Evolutionary conservation across 805 yeast genomes (phyloP).

Genomic region (Candida golubevii): DNA sequence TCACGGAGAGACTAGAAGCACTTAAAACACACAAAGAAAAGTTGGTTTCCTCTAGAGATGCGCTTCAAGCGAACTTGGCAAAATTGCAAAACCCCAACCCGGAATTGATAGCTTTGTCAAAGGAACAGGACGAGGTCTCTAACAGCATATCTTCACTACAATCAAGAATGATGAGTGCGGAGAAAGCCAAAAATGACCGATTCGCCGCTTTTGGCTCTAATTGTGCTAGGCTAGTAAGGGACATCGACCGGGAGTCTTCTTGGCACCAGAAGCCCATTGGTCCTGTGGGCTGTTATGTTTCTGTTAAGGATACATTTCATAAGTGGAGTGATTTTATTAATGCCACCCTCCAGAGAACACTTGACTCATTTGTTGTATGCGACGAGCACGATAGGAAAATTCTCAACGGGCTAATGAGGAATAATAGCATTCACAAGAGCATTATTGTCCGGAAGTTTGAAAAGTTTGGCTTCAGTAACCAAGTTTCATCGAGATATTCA

Average conservation of each 20-base stretch:
- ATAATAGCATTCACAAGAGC: slow-evolving; percentile 29
- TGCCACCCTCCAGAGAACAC: slow-evolving; percentile 41
- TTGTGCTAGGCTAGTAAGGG: slow-evolving; percentile 39
- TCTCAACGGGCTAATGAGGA: slow-evolving; percentile 30
- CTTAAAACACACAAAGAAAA: slow-evolving; percentile 10
- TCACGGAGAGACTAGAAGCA: slow-evolving; percentile 18
- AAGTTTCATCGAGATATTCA: slow-evolving; percentile 6
- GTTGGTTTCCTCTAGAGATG: slow-evolving; percentile 7
- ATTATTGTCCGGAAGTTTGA: slow-evolving; percentile 55
- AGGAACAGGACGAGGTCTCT: slow-evolving; percentile 10
- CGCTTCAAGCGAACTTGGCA: slow-evolving; percentile 6
- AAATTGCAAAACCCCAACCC: slow-evolving; percentile 5
- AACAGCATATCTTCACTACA: slow-evolving; percentile 2
- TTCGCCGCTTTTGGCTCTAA: slow-evolving; percentile 49
- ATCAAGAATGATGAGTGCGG: slow-evolving; percentile 8
- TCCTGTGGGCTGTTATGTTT: slow-evolving; percentile 66
- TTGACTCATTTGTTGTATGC: slow-evolving; percentile 66
- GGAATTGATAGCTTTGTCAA: slow-evolving; percentile 8
- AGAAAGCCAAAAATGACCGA: slow-evolving; percentile 24
- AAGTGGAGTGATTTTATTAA: slow-evolving; percentile 64
- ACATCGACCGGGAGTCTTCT: slow-evolving; percentile 22
- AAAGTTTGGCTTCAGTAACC: slow-evolving; percentile 45
- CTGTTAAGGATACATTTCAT: slow-evolving; percentile 49
- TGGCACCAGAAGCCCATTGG: slow-evolving; percentile 62
- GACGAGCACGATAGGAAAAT: slow-evolving; percentile 53